Base-by-base conservation (phyloP, 2,329 filamentous ascomycete genomes). In the Phialophora verrucosa region DNA sequence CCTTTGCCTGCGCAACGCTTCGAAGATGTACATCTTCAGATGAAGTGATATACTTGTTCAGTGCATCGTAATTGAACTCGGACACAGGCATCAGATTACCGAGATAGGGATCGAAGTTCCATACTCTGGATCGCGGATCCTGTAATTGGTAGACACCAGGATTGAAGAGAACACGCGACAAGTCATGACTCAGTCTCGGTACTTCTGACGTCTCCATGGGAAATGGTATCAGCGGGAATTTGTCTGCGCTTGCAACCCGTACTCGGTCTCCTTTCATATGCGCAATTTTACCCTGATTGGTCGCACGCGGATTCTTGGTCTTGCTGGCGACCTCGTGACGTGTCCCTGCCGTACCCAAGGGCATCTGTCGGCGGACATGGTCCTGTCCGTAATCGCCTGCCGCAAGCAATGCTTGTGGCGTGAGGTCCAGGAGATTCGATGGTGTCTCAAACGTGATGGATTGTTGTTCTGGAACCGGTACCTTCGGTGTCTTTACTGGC, bases 51-150 rank as follows among this genome's bases (percentile, higher is more conserved):
- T 97, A 99, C 69, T 89, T 85, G 76, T 91, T 92, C 62, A 99
- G 79, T 3, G 92, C 89, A 65, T 91, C 86, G 77, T 96, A 99
- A 75, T 99, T 92, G 74, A 99, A 99, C 75, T 99, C 92, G 1
- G 87, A 83, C 17, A 95, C 89, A 1, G 95, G 93, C 92, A 98
- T 98, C 73, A 99, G 96, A 60, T 88, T 88, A 67, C 93, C 88
- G 23, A 99, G 84, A 74, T 97, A 97, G 0, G 96, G 95, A 75
- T 99, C 94, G 74, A 99, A 99, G 76, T 99, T 99, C 84, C 88
- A 99, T 6, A 98, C 92, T 20, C 88, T 86, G 47, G 94, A 93
- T 65, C 92, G 87, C 27, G 90, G 88, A 76, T 99, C 95, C 78
- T 96, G 93, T 59, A 99, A 85, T 59, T 92, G 89, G 76, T 97